Conservation (phyloP, 176 grass and related monocot genomes). For the Stipa capillata region DNA sequence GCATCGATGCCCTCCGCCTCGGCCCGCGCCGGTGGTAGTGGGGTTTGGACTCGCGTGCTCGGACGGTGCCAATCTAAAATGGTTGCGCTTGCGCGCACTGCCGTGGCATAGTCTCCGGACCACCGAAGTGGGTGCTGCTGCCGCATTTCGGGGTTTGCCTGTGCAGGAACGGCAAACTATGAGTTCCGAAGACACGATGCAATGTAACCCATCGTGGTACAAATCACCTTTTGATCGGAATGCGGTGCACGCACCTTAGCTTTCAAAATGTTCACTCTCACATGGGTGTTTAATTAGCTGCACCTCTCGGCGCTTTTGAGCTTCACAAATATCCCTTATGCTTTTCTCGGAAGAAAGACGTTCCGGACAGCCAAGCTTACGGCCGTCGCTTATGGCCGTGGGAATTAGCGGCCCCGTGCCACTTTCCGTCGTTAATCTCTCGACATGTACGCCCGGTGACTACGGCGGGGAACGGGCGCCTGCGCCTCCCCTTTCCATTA, state of each 20-base stretch:
- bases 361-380: neutral
- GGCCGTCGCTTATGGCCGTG: neutral
- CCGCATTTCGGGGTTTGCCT: neutral
- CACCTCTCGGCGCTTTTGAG: neutral
- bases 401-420: neutral
- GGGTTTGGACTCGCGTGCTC: neutral
- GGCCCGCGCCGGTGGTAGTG: neutral
- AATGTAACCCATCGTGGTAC: neutral
- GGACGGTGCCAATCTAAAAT: neutral
- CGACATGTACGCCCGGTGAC: slow-evolving; percentile 14
- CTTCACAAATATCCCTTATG: neutral
- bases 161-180: neutral
- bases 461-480: neutral
- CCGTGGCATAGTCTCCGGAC: neutral
- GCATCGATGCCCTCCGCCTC: neutral
- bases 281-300: slow-evolving; percentile 9
- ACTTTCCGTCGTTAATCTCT: neutral
- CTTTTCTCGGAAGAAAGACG: neutral
- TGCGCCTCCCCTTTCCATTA: neutral
- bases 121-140: neutral
- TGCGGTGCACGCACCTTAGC: neutral
- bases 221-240: neutral
- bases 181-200: neutral
- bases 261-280: neutral
- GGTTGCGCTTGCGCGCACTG: neutral